These are phyloP conservation scores for Dactylellina parvicollis DNA, from an alignment of 2,329 filamentous ascomycete genomes.

Conservation along the genomic window DNA sequence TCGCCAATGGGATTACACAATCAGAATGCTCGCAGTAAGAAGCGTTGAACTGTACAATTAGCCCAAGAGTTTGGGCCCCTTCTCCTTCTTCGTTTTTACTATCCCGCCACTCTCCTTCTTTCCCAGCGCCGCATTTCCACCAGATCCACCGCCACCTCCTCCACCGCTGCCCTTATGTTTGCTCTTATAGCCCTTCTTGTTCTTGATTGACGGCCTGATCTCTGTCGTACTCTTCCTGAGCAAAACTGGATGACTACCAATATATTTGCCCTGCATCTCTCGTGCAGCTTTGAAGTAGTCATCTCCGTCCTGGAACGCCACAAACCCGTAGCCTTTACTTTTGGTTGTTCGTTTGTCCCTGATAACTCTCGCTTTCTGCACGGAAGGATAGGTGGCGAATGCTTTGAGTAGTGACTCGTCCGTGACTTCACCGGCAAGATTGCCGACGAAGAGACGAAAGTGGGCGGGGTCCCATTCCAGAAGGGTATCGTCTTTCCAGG, in stretches of 20 bases:
- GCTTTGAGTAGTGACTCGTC: conserved; percentile 95
- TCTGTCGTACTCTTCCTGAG: conserved; percentile 90
- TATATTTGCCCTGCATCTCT: conserved; percentile 99
- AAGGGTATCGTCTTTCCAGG: conserved; percentile 86
- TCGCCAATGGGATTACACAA: conserved; percentile 20
- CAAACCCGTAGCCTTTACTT: conserved; percentile 94
- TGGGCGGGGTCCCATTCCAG: conserved; percentile 97
- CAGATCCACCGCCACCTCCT: conserved; percentile 12
- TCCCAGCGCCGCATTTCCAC: conserved; percentile 17
- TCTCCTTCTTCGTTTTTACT: conserved; percentile 50
- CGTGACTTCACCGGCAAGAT: conserved; percentile 95
- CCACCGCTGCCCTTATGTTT: conserved; percentile 45
- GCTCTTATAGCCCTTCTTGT: conserved; percentile 68
- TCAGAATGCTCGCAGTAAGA: not conserved
- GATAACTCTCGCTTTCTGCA: conserved; percentile 92
- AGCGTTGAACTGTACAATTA: not conserved
- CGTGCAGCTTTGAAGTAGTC: conserved; percentile 96
- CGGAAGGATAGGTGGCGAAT: conserved; percentile 84
- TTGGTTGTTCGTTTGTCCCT: conserved; percentile 96
- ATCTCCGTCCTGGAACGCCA: conserved; percentile 93
- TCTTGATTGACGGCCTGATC: conserved; percentile 78
- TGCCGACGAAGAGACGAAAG: conserved; percentile 94
- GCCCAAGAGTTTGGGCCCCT: conserved; percentile 47
- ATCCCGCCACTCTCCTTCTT: conserved; percentile 42
- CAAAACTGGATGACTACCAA: conserved; percentile 91